Base-by-base conservation (phyloP, 2,329 filamentous ascomycete species). In the Ophidiomyces ophidiicola region DNA sequence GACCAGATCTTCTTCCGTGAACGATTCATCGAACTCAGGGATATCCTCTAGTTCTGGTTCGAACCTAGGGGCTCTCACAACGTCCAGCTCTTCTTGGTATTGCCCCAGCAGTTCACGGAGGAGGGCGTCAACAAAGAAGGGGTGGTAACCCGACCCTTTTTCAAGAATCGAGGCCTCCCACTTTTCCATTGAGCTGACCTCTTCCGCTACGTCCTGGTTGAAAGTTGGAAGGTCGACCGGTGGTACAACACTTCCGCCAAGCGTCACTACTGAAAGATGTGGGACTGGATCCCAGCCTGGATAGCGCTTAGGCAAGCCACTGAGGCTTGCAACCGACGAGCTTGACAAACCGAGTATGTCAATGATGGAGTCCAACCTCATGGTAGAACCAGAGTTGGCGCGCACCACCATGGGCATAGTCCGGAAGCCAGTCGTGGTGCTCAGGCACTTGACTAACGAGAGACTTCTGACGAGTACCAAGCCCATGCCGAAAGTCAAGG, bases 311-410 rank as follows among this genome's bases (percentile, higher is more conserved):
- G n/a, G n/a, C n/a, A n/a, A n/a, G n/a, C n/a, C n/a, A n/a, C n/a
- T n/a, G 11, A 3, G 14, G 11, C 14, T 28, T 8, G 7, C 11
- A 14, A 28, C 25, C 14, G 25, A n/a, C 25, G 14, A 28, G 25
- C 3, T 28, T 28, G 25, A 28, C n/a, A 37, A 23, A 21, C 35
- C 35, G 35, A 37, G 15, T 6, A 37, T 23, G 26, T 31, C 35
- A 11, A 19, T 5, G 4, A 37, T 28, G 26, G n/a, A 10, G 8
- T 30, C 35, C 26, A 31, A 11, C 18, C 6, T n/a, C 6, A 15
- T 37, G 18, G 18, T 21, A 12, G 18, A 24, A 28, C 23, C 33
- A 6, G 33, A 36, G 23, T n/a, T 36, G 33, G 33, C 33, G 5
- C 21, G 14, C 14, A 19, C 12, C 23, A 24, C 10, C n/a, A 36